Conservation (phyloP, 192 early-diverging fungal species). For the Pilaira anomala region DNA sequence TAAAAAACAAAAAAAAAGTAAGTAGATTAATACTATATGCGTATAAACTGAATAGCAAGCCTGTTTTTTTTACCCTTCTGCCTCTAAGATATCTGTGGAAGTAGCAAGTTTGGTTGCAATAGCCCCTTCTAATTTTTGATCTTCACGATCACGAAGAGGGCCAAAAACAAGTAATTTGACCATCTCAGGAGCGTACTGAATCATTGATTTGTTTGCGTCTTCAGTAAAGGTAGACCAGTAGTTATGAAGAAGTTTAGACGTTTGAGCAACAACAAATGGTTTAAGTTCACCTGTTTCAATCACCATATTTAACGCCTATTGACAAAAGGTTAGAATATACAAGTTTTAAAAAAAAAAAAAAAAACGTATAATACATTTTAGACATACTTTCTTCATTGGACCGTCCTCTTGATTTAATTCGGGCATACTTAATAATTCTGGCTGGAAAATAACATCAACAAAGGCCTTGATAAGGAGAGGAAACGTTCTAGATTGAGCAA, state of each 20-base stretch:
- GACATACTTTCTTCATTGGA: slow-evolving; percentile 34
- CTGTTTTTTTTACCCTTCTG: slow-evolving; percentile 27
- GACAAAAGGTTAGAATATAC: neutral
- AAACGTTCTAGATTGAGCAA: slow-evolving; percentile 27
- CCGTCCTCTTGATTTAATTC: slow-evolving; percentile 32
- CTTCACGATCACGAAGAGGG: slow-evolving; percentile 49
- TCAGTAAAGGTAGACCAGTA: slow-evolving; percentile 29
- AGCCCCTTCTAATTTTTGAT: slow-evolving; percentile 48
- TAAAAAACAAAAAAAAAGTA: neutral
- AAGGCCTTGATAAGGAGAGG: slow-evolving; percentile 19
- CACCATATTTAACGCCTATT: slow-evolving; percentile 25
- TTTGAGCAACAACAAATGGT: slow-evolving; percentile 26
- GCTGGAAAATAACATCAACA: slow-evolving; percentile 30
- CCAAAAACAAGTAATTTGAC: slow-evolving; percentile 42
- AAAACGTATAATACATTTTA: neutral
- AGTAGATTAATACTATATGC: neutral
- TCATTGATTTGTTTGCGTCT: slow-evolving; percentile 15
- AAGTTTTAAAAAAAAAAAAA: too few species aligned
- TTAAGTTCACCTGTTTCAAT: slow-evolving; percentile 27
- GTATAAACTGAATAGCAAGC: neutral
- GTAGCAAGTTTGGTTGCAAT: slow-evolving; percentile 37
- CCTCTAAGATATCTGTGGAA: neutral
- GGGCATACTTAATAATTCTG: slow-evolving; percentile 9
- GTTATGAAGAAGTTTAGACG: slow-evolving; percentile 16
- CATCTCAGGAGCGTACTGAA: slow-evolving; percentile 30